phyloP scores from a whole-genome alignment of 345 rosid genomes.

The Acer saccharum region DNA sequence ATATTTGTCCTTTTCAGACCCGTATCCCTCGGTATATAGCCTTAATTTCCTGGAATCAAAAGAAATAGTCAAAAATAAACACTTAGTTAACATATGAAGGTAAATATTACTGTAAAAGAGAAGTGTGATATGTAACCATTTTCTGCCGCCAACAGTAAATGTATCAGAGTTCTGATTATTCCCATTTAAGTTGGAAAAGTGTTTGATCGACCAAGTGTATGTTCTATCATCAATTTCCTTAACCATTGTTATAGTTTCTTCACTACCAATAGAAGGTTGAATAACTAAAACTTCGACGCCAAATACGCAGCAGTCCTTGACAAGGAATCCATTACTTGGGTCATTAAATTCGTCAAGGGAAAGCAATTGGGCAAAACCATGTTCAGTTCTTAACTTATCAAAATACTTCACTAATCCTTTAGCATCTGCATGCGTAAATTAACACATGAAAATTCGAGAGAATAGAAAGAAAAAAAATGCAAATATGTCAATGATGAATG shows the following conservation, averaged over 20 bases:
- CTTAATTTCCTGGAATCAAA: neutral
- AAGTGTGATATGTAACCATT: conserved; percentile 29
- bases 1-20: no score
- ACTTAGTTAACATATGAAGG: neutral
- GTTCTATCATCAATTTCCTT: conserved; percentile 25
- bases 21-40: no score
- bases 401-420: conserved; percentile 28
- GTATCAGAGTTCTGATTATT: conserved; percentile 21
- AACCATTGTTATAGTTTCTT: conserved; percentile 30
- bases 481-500: neutral
- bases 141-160: conserved; percentile 29
- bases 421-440: conserved; percentile 19
- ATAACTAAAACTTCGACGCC: conserved; percentile 43
- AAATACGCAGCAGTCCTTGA: conserved; percentile 29
- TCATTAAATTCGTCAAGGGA: conserved; percentile 27
- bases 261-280: conserved; percentile 2
- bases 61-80: neutral
- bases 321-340: conserved; percentile 25
- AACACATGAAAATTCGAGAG: neutral
- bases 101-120: neutral
- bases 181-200: conserved; percentile 27
- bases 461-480: neutral
- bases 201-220: conserved; percentile 32
- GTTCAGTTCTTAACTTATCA: conserved; percentile 21
- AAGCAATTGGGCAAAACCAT: conserved; percentile 34